Base-by-base conservation (phyloP, 495 filamentous ascomycete species). In the Filosporella fistucella region DNA sequence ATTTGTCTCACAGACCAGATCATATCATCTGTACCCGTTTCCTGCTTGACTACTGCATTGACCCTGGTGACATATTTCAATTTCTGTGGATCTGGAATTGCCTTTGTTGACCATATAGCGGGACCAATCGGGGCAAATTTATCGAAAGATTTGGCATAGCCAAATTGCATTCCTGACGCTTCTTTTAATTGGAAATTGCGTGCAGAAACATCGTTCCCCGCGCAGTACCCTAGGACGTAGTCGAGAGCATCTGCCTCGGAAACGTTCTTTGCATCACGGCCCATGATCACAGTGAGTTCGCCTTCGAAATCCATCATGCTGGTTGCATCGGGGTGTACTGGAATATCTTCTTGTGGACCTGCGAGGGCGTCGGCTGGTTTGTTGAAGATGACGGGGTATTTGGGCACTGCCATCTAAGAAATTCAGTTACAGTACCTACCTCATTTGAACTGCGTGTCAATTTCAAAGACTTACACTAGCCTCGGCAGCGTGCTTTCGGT, bases 291-390 rank as follows among this genome's bases (percentile, higher is more conserved):
- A 17, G 68, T 65, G 21, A 78, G 58, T 49, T 78, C 75, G 41
- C 74, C 72, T 54, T 78, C 74, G 49, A 77, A 78, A 43, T 78
- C 74, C 4, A 60, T 61, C 37, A 71, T 65, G 4, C 65, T 56
- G 54, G 76, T 72, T 0, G 67, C 71, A 26, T 77, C 65, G 29
- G 63, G 63, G 0, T 74, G 75, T 46, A 78, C 74, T 6, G 9
- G 14, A 12, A 52, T 35, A 34, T 46, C 42, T 14, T 45, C 49
- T 14, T 21, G 17, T 10, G 16, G 18, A 10, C 22, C 35, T 7
- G 49, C 49, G 1, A 40, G 13, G 2, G 32, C 2, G 1, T 21
- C 6, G 6, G 32, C 1, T 9, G 49, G 41, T 28, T 49, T 49
- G 32, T 18, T 22, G 23, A 47, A 47, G n/a, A 37, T 37, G 14